phyloP scores from a whole-genome alignment of 2,329 filamentous ascomycete genomes.

The Stagonosporopsis vannaccii region DNA sequence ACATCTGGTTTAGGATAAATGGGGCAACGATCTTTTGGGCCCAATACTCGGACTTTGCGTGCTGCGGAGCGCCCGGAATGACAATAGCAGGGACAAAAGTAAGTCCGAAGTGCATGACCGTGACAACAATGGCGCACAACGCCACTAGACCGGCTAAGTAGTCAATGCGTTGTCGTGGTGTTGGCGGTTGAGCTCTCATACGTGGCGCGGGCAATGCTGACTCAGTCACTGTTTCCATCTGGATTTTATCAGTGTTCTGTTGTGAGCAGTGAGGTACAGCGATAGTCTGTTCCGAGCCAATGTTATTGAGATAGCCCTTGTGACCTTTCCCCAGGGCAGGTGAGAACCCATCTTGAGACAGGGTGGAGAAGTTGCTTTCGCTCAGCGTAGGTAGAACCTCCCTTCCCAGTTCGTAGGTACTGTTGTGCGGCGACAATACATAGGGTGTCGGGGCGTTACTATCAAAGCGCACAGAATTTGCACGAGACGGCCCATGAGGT shows the following conservation, averaged over 20 bases:
- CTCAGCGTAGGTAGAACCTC: slow-evolving; percentile 15
- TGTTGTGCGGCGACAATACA: slow-evolving; percentile 24
- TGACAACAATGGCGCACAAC: slow-evolving; percentile 55
- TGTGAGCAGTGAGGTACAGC: slow-evolving; percentile 4
- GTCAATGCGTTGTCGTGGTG: slow-evolving; percentile 49
- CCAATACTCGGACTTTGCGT: slow-evolving; percentile 53
- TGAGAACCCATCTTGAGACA: slow-evolving; percentile 21
- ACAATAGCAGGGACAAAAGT: slow-evolving; percentile 53
- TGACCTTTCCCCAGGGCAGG: slow-evolving; percentile 5
- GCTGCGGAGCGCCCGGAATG: slow-evolving; percentile 45
- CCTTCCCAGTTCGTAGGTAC: slow-evolving; percentile 13
- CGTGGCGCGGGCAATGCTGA: slow-evolving; percentile 40
- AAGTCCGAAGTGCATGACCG: slow-evolving; percentile 54
- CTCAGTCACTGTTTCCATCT: slow-evolving; percentile 41
- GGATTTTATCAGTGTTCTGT: slow-evolving; percentile 31
- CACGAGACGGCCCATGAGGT: slow-evolving; percentile 26
- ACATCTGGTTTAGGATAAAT: slow-evolving; percentile 56
- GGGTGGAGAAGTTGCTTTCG: slow-evolving; percentile 27
- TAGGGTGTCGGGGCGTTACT: slow-evolving; percentile 34
- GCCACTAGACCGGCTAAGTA: slow-evolving; percentile 57
- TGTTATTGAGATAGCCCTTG: slow-evolving; percentile 5
- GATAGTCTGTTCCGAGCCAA: slow-evolving; percentile 29
- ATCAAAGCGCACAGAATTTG: slow-evolving; percentile 33
- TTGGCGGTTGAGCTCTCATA: slow-evolving; percentile 36
- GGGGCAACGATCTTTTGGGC: slow-evolving; percentile 53